Evolutionary conservation across 768 basidiomycete species (phyloP).

Genomic region (Hygrophorus russula): DNA sequence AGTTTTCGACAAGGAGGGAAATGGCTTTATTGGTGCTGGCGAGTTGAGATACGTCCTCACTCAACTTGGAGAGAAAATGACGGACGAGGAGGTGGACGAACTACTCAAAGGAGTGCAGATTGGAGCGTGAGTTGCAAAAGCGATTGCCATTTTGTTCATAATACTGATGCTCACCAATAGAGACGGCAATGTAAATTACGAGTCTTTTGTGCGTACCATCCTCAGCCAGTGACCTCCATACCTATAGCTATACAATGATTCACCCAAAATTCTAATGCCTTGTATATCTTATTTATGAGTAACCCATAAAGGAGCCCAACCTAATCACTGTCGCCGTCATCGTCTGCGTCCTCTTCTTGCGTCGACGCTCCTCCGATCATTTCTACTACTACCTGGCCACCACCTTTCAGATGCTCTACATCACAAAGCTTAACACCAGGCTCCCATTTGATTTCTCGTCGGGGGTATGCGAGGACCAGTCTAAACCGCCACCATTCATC

Average conservation of each 20-base stretch:
- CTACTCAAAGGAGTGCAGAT: slow-evolving; percentile 93
- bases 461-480: slow-evolving; percentile 59
- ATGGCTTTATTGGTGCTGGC: slow-evolving; percentile 85
- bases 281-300: neutral
- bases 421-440: slow-evolving; percentile 26
- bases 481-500: slow-evolving; percentile 64
- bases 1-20: slow-evolving; percentile 94
- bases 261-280: neutral
- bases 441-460: slow-evolving; percentile 47
- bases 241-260: slow-evolving; percentile 2
- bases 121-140: slow-evolving; percentile 48
- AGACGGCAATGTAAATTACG: slow-evolving; percentile 96
- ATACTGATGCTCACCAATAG: slow-evolving; percentile 25
- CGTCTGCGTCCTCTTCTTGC: slow-evolving; percentile 21
- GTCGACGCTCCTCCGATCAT: slow-evolving; percentile 16
- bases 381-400: slow-evolving; percentile 58
- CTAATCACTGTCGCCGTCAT: slow-evolving; percentile 51
- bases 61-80: slow-evolving; percentile 96
- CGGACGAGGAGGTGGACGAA: slow-evolving; percentile 96
- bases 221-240: slow-evolving; percentile 56
- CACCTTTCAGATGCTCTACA: slow-evolving; percentile 40
- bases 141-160: neutral
- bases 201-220: slow-evolving; percentile 92
- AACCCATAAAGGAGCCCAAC: no score
- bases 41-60: slow-evolving; percentile 91